Percentiles rank a stretch among this genome's conserved stretches.
phyloP scores from a whole-genome alignment of 163 green algal genomes.

The Chloromonas sp. region DNA sequence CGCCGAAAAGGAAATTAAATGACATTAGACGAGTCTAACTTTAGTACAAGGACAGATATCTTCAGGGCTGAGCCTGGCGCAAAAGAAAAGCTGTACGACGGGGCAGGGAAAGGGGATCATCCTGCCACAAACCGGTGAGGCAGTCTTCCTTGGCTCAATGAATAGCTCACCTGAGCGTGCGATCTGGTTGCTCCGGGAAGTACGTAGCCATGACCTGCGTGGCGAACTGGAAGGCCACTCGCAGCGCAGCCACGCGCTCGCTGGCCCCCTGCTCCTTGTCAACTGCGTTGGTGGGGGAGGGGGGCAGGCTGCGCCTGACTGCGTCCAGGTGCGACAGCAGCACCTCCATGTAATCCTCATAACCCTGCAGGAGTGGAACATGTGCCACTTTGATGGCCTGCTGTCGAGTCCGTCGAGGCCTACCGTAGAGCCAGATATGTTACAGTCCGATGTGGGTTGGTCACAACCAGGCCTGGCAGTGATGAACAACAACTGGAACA shows the following conservation, averaged over 20 bases:
- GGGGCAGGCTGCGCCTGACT: slow-evolving; percentile 23
- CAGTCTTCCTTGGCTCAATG: background rate
- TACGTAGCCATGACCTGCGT: slow-evolving; percentile 43
- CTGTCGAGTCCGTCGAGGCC: no score
- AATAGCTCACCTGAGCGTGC: background rate
- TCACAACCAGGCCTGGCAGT: no score
- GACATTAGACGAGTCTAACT: no score
- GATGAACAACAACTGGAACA: no score
- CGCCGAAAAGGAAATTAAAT: no score
- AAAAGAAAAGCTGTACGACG: no score
- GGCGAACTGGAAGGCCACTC: slow-evolving; percentile 34
- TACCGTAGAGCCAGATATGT: no score
- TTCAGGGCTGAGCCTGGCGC: no score
- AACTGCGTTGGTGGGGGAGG: background rate
- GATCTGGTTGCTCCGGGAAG: slow-evolving; percentile 53
- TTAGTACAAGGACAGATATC: no score
- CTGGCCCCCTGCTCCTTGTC: background rate
- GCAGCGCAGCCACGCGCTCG: slow-evolving; percentile 16
- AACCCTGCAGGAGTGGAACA: background rate
- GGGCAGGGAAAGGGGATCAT: no score
- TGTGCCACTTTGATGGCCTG: background rate
- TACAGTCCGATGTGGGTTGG: no score
- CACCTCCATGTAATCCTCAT: slow-evolving; percentile 72
- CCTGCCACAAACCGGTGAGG: background rate
- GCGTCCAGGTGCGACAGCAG: slow-evolving; percentile 60